A percentile compares a stretch with the other conserved stretches of the same genome.
phyloP scores from a whole-genome alignment of 495 filamentous ascomycete genomes.

The Penicillium nucicola region DNA sequence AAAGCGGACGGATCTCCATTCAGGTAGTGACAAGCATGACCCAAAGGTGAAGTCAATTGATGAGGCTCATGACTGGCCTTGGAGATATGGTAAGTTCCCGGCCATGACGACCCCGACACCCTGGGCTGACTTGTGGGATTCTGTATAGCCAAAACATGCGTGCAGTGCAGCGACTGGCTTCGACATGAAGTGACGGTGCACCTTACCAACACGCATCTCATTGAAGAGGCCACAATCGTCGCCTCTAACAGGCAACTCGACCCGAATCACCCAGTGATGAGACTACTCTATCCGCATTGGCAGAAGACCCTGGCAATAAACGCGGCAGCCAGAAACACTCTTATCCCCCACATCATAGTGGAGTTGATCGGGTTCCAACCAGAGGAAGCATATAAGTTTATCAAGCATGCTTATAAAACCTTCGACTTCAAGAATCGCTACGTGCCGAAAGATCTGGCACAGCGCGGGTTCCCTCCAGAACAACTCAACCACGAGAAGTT shows the following conservation, averaged over 20 bases:
- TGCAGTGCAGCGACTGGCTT: conserved; percentile 47
- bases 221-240: conserved; percentile 47
- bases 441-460: conserved; percentile 41
- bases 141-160: conserved; percentile 39
- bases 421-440: conserved; percentile 42
- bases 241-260: conserved; percentile 38
- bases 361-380: conserved; percentile 32
- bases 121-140: neutral
- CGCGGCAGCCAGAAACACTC: conserved; percentile 40
- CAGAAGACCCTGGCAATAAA: conserved; percentile 48
- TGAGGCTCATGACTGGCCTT: conserved; percentile 45
- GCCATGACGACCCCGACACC: neutral
- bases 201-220: conserved; percentile 42
- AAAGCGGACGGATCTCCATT: too few relatives aligned
- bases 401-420: conserved; percentile 31
- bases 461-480: conserved; percentile 38
- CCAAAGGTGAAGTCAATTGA: conserved; percentile 2
- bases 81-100: conserved; percentile 36
- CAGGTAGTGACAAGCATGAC: too few relatives aligned
- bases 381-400: conserved; percentile 24
- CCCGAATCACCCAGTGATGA: conserved; percentile 36
- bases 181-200: conserved; percentile 46
- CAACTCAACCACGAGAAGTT: conserved; percentile 27
- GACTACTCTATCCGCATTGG: conserved; percentile 46
- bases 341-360: conserved; percentile 42